phyloP scores from a whole-genome alignment of 306 rosid genomes.

The Cercis canadensis region DNA sequence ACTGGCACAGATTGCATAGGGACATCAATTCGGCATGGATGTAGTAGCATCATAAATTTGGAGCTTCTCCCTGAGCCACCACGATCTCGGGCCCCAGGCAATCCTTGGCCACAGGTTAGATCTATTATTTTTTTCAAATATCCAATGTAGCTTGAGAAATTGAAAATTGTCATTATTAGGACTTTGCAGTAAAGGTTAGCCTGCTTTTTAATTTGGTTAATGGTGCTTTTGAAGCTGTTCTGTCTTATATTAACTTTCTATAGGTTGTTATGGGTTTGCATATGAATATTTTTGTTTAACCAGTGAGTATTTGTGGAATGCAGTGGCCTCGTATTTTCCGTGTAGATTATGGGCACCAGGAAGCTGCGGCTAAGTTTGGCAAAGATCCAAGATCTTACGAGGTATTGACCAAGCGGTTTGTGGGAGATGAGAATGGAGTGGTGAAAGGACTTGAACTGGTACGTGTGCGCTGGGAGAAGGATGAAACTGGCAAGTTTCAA shows the following conservation, averaged over 20 bases:
- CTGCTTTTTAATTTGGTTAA: neutral
- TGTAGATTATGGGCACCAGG: constrained; percentile 96
- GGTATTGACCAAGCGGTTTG: constrained; percentile 88
- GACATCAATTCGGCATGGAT: constrained; percentile 94
- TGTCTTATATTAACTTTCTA: neutral
- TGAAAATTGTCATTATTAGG: constrained; percentile 1
- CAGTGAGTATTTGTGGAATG: constrained; percentile 30
- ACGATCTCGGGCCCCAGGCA: constrained; percentile 84
- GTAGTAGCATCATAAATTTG: constrained; percentile 56
- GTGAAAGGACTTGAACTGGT: constrained; percentile 88
- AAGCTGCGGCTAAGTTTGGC: constrained; percentile 89
- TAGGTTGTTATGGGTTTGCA: neutral
- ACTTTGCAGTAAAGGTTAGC: neutral
- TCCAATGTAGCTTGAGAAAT: too few relatives aligned
- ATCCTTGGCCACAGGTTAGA: constrained; percentile 98
- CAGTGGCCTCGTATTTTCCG: constrained; percentile 99
- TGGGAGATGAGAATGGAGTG: constrained; percentile 86
- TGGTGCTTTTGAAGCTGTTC: neutral
- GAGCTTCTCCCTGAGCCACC: constrained; percentile 95
- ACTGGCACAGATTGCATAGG: constrained; percentile 99
- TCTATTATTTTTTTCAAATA: neutral
- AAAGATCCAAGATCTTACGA: constrained; percentile 93
- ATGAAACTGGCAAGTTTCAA: constrained; percentile 80
- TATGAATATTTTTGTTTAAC: constrained; percentile 6
- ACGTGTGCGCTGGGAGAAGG: constrained; percentile 86